Conservation (phyloP, 768 basidiomycete species). For the Serpula lacrymans region DNA sequence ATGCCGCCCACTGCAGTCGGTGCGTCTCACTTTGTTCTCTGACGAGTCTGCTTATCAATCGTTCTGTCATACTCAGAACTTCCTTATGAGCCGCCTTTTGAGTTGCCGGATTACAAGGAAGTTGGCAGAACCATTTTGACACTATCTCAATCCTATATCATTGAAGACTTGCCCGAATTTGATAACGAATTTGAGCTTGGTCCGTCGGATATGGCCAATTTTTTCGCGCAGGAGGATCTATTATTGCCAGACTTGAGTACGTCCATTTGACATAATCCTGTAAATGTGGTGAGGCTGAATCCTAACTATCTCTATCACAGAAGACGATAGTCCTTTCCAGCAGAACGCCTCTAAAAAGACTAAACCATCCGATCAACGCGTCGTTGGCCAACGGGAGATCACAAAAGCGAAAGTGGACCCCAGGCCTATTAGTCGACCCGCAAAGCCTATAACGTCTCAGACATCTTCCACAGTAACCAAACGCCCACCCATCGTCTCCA, state of each 20-base stretch:
- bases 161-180: conserved; percentile 29
- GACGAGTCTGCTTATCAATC: conserved; percentile 3
- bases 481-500: no score
- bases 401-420: no score
- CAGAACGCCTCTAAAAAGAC: no score
- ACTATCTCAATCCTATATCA: conserved; percentile 30
- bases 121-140: conserved; percentile 35
- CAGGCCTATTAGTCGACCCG: no score
- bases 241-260: conserved; percentile 21
- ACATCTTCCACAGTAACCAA: no score
- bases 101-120: conserved; percentile 46
- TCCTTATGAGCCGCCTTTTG: conserved; percentile 45
- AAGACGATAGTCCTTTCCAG: conserved; percentile 27
- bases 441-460: no score
- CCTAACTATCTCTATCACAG: conserved; percentile 9
- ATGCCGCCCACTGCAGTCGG: conserved; percentile 52
- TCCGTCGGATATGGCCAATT: conserved; percentile 14
- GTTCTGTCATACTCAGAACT: conserved; percentile 22
- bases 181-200: conserved; percentile 15
- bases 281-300: neutral
- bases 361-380: no score
- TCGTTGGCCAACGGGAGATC: no score
- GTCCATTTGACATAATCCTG: conserved; percentile 2
- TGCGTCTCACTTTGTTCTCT: conserved; percentile 23
- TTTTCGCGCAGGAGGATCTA: conserved; percentile 16